Conservation (phyloP, 2,329 filamentous ascomycete species). For the Davidsoniella australis region DNA sequence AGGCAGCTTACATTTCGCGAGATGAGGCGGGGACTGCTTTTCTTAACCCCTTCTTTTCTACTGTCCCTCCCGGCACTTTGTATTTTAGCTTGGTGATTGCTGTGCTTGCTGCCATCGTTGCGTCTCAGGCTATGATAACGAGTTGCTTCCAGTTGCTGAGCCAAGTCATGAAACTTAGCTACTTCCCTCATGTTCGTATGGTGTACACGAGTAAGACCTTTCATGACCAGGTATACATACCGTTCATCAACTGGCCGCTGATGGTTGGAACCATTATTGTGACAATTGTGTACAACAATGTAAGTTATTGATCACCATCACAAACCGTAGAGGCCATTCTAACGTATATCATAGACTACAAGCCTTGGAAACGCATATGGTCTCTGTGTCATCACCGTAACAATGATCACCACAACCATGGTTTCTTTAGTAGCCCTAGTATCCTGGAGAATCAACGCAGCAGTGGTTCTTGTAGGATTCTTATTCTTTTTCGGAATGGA, state of each 20-base stretch:
- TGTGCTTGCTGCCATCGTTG: conserved; percentile 54
- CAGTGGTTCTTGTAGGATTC: conserved; percentile 43
- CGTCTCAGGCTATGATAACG: conserved; percentile 65
- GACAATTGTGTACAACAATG: conserved; percentile 54
- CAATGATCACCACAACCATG: conserved; percentile 62
- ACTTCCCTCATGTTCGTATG: conserved; percentile 61
- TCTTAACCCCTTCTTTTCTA: conserved; percentile 47
- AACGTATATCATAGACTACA: conserved; percentile 29
- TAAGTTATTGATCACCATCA: conserved; percentile 20
- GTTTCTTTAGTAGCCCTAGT: conserved; percentile 54
- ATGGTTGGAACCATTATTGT: conserved; percentile 62
- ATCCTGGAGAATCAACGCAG: conserved; percentile 48
- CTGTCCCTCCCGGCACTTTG: conserved; percentile 48
- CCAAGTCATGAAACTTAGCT: conserved; percentile 53
- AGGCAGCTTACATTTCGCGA: conserved; percentile 52
- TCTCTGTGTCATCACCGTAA: conserved; percentile 65
- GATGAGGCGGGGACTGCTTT: conserved; percentile 29
- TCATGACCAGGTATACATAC: conserved; percentile 62
- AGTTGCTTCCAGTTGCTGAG: conserved; percentile 52
- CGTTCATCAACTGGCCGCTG: conserved; percentile 58
- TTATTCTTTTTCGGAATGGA: conserved; percentile 50
- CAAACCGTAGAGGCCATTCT: not conserved
- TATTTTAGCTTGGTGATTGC: conserved; percentile 53
- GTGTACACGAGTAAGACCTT: conserved; percentile 54
- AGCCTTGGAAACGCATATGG: conserved; percentile 59